Evolutionary conservation across 345 rosid species (phyloP).

Genomic region (Eucalyptus viminalis): DNA sequence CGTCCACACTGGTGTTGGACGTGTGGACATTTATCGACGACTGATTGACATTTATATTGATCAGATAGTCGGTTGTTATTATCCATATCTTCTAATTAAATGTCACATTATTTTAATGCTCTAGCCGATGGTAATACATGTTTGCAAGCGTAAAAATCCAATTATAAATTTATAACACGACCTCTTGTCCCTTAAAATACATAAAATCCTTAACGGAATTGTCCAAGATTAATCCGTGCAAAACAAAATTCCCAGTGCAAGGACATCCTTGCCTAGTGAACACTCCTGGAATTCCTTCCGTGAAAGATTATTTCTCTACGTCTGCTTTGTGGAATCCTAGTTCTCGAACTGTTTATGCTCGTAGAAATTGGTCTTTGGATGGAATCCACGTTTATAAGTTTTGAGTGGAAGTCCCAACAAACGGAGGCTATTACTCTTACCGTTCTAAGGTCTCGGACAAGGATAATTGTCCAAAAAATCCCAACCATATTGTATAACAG

Average conservation of each 20-base stretch:
- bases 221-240: neutral
- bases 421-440: neutral
- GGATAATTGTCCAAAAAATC: neutral
- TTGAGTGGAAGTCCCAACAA: neutral
- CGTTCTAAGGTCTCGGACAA: accelerated
- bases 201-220: neutral
- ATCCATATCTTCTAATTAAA: neutral
- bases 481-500: neutral
- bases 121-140: neutral
- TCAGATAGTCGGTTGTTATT: neutral
- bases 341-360: neutral
- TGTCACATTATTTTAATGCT: neutral
- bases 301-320: neutral
- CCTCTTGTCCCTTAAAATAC: neutral
- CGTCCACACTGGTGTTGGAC: neutral
- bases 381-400: neutral
- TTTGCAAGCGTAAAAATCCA: neutral
- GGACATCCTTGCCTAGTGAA: neutral
- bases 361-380: neutral
- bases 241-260: neutral
- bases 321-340: neutral
- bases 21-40: neutral
- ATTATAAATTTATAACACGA: too few species aligned
- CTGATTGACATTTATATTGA: neutral
- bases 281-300: neutral